phyloP scores from a whole-genome alignment of 2,329 filamentous ascomycete species.

The Aspergillus ochraceus region DNA sequence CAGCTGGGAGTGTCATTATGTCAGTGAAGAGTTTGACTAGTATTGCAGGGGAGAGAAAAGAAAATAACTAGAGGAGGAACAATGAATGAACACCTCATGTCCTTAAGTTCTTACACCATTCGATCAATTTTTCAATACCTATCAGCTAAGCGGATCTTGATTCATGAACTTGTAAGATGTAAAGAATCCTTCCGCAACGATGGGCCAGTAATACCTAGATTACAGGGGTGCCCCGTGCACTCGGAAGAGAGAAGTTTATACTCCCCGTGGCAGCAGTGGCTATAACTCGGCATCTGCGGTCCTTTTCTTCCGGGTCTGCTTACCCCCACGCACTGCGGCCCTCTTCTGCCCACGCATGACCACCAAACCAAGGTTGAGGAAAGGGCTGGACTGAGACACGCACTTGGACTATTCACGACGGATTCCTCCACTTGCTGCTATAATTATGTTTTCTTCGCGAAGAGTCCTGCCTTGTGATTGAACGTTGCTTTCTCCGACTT shows the following conservation, averaged over 20 bases:
- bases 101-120: too few relatives aligned
- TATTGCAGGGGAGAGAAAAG: neutral
- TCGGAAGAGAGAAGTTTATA: neutral
- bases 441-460: neutral
- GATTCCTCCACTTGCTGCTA: slow-evolving; percentile 5
- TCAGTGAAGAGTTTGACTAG: neutral
- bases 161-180: neutral
- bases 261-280: neutral
- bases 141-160: neutral
- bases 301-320: neutral
- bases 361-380: neutral
- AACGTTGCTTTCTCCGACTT: neutral
- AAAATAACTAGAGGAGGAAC: too few relatives aligned
- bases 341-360: neutral
- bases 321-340: neutral
- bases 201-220: neutral
- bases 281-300: neutral
- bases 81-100: too few relatives aligned
- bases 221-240: slow-evolving; percentile 3
- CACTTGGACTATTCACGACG: neutral
- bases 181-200: neutral
- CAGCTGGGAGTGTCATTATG: neutral
- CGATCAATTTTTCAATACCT: too few relatives aligned
- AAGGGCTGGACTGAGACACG: slow-evolving; percentile 2
- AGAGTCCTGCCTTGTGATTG: neutral